phyloP scores from a whole-genome alignment of 2,329 filamentous ascomycete species.

The Aureobasidium namibiae region DNA sequence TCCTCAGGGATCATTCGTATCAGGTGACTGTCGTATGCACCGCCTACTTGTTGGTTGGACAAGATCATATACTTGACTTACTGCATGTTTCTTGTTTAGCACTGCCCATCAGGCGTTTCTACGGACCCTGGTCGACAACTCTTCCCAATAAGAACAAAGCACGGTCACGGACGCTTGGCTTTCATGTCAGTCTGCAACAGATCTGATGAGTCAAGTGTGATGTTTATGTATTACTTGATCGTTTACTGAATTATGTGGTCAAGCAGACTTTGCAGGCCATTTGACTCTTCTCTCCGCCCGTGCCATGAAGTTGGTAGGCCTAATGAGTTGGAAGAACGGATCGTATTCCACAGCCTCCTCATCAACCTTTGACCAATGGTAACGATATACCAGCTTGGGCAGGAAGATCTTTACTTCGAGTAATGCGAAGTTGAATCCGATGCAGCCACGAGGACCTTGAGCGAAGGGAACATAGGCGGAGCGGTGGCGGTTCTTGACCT shows the following conservation, averaged over 20 bases:
- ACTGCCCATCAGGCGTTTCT: background rate
- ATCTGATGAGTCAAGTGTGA: background rate
- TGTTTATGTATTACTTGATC: background rate
- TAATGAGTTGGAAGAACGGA: constrained; percentile 51
- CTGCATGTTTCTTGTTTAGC: background rate
- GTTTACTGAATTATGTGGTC: background rate
- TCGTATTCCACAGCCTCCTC: constrained; percentile 49
- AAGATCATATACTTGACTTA: background rate
- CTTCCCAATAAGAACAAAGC: too few species aligned
- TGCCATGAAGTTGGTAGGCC: constrained; percentile 49
- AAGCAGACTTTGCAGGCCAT: constrained; percentile 33
- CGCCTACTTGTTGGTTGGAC: background rate
- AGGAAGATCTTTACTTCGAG: constrained; percentile 54
- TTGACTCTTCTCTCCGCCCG: constrained; percentile 41
- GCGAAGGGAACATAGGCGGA: constrained; percentile 53
- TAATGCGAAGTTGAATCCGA: constrained; percentile 58
- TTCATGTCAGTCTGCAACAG: background rate
- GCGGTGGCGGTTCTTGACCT: constrained; percentile 44
- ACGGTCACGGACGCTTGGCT: too few species aligned
- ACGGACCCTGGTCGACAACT: background rate
- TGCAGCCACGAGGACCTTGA: constrained; percentile 48
- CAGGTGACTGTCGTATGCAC: background rate
- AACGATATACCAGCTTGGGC: constrained; percentile 51
- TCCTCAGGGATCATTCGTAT: background rate
- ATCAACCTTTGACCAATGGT: constrained; percentile 46